phyloP scores from a whole-genome alignment of 2,329 filamentous ascomycete genomes.

The Colletotrichum filicis region DNA sequence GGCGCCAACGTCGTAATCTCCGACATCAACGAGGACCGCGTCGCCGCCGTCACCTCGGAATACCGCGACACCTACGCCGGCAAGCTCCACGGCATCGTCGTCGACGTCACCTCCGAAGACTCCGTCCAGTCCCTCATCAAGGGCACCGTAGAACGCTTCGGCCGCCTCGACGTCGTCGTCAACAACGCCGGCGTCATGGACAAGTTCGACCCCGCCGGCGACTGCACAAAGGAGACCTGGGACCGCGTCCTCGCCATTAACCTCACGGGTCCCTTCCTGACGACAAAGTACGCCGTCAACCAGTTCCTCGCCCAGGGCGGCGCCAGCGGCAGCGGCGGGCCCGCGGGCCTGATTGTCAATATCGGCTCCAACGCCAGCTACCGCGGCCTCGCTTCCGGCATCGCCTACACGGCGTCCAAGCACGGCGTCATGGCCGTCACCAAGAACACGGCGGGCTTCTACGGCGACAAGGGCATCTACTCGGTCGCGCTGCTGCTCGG shows the following conservation, averaged over 20 bases:
- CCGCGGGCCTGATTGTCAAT: constrained; percentile 39
- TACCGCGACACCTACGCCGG: constrained; percentile 30
- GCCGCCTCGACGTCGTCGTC: constrained; percentile 61
- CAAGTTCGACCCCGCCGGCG: constrained; percentile 63
- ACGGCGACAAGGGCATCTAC: constrained; percentile 62
- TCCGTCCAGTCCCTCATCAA: constrained; percentile 26
- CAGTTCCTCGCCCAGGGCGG: constrained; percentile 54
- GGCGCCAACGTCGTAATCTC: constrained; percentile 47
- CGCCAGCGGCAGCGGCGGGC: constrained; percentile 21
- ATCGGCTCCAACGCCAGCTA: constrained; percentile 36
- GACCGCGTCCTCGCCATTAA: constrained; percentile 66
- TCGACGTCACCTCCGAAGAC: constrained; percentile 29
- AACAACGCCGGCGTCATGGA: constrained; percentile 71
- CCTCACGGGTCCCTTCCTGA: constrained; percentile 64
- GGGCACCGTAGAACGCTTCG: constrained; percentile 30
- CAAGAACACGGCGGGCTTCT: constrained; percentile 67
- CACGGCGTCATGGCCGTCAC: constrained; percentile 65
- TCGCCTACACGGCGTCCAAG: constrained; percentile 64
- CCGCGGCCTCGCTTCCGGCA: constrained; percentile 44
- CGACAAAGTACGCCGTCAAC: constrained; percentile 62
- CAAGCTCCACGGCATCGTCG: constrained; percentile 24
- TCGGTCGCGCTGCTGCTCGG: constrained; percentile 33
- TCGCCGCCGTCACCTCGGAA: constrained; percentile 20
- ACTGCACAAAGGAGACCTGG: constrained; percentile 59
- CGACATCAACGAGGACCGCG: constrained; percentile 41